Evolutionary conservation across 768 basidiomycete genomes (phyloP).

Genomic region (Boletales sp.): DNA sequence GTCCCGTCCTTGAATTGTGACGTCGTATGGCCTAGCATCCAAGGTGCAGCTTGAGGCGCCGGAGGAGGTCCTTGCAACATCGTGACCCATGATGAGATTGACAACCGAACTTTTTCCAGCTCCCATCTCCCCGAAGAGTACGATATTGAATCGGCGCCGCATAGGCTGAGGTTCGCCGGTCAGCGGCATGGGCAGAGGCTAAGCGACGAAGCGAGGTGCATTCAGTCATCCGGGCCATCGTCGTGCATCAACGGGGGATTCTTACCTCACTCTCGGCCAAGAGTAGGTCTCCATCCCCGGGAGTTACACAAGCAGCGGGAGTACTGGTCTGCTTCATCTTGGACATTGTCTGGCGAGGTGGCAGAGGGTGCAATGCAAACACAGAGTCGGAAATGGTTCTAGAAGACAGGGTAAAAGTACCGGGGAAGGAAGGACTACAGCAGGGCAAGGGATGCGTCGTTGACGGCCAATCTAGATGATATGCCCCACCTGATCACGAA

Average conservation of each 20-base stretch:
- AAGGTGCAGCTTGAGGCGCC: slow-evolving; percentile 34
- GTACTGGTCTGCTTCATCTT: slow-evolving; percentile 5
- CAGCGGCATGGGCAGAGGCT: slow-evolving; percentile 2
- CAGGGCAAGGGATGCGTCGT: neutral
- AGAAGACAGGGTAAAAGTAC: neutral
- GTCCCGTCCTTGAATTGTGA: slow-evolving; percentile 12
- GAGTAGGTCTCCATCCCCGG: neutral
- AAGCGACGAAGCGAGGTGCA: neutral
- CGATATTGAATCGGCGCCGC: slow-evolving; percentile 18
- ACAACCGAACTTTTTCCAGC: slow-evolving; percentile 41
- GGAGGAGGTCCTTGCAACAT: slow-evolving; percentile 28
- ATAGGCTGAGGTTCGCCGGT: slow-evolving; percentile 9
- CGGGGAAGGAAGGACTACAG: neutral
- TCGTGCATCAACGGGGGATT: neutral
- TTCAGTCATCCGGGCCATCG: slow-evolving; percentile 5
- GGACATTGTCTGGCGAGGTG: neutral
- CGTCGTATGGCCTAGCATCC: slow-evolving; percentile 24
- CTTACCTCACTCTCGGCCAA: slow-evolving; percentile 12
- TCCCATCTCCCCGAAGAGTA: slow-evolving; percentile 30
- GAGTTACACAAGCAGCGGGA: neutral
- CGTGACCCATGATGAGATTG: slow-evolving; percentile 35
- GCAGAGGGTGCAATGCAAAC: neutral
- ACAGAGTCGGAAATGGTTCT: neutral
- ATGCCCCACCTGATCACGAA: slow-evolving; percentile 1
- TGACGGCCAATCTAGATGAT: slow-evolving; percentile 3